These are phyloP conservation scores for Calonectria honghensis DNA, from an alignment of 2,329 filamentous ascomycete genomes.

Conservation along the genomic window DNA sequence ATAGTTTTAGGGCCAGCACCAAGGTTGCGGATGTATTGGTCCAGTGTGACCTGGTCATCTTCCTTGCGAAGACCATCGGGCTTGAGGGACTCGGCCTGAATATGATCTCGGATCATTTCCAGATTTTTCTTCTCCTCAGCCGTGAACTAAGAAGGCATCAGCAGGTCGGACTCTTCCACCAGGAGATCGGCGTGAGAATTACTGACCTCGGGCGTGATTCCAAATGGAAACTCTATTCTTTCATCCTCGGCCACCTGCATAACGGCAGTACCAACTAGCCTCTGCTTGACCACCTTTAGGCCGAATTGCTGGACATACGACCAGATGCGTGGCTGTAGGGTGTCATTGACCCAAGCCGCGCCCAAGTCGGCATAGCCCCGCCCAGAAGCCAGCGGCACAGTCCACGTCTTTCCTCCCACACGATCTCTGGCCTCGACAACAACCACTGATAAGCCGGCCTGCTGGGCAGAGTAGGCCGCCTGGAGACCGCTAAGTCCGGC, in stretches of 20 bases:
- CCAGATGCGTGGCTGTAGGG: slow-evolving; percentile 68
- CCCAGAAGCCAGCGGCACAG: slow-evolving; percentile 56
- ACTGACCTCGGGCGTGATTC: slow-evolving; percentile 51
- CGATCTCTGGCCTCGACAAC: slow-evolving; percentile 70
- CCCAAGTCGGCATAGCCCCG: slow-evolving; percentile 69
- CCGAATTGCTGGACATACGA: slow-evolving; percentile 63
- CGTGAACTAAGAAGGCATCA: slow-evolving; percentile 51
- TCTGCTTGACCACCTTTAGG: slow-evolving; percentile 67
- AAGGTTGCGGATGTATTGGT: slow-evolving; percentile 60
- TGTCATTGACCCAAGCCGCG: slow-evolving; percentile 77
- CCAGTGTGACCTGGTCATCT: slow-evolving; percentile 59
- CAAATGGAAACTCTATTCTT: slow-evolving; percentile 46
- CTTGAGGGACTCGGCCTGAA: slow-evolving; percentile 58
- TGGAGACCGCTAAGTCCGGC: slow-evolving; percentile 64
- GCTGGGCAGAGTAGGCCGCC: slow-evolving; percentile 60
- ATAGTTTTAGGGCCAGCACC: slow-evolving; percentile 56
- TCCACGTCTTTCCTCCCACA: slow-evolving; percentile 72
- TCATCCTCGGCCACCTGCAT: slow-evolving; percentile 63
- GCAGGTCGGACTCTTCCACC: not conserved
- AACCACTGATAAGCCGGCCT: slow-evolving; percentile 61
- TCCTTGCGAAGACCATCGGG: slow-evolving; percentile 44
- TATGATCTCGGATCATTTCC: slow-evolving; percentile 59
- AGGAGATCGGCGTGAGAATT: no score
- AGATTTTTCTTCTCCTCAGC: slow-evolving; percentile 59
- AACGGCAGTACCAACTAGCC: slow-evolving; percentile 66